Conservation (phyloP, 331 rosid genomes). For the Erythrophleum ivorense region DNA sequence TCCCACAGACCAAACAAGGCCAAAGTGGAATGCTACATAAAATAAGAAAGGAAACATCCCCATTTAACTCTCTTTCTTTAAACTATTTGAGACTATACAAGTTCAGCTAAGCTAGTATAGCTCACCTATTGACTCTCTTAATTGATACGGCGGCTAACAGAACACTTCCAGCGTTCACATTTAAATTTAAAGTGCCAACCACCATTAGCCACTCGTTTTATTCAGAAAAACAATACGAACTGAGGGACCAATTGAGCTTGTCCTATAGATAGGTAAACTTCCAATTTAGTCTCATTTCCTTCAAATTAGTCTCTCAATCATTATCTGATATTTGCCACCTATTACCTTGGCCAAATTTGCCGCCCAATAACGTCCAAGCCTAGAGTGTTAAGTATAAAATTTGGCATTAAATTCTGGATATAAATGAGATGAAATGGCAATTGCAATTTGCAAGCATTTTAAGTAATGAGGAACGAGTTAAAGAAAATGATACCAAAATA, state of each 20-base stretch:
- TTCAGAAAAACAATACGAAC: neutral
- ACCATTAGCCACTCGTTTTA: neutral
- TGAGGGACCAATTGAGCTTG: neutral
- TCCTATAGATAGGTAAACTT: too few species aligned
- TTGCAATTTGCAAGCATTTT: neutral
- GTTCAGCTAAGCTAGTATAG: neutral
- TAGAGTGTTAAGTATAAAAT: neutral
- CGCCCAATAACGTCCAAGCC: too few species aligned
- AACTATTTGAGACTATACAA: neutral
- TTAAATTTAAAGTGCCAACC: neutral
- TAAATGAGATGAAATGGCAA: neutral
- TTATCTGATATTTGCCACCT: too few species aligned
- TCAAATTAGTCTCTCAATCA: neutral
- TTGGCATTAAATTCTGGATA: neutral
- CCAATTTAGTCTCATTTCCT: too few species aligned
- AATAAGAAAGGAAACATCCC: neutral
- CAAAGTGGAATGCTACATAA: neutral
- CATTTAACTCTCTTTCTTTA: neutral
- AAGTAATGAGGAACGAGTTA: neutral
- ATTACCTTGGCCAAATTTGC: too few species aligned
- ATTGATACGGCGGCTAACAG: conserved; percentile 1
- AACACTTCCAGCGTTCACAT: neutral
- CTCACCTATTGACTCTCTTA: neutral
- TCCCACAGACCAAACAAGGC: too few species aligned
- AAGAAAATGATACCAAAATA: neutral